Base-by-base conservation (phyloP, 2,329 filamentous ascomycete species). In the Delphinella strobiligena region DNA sequence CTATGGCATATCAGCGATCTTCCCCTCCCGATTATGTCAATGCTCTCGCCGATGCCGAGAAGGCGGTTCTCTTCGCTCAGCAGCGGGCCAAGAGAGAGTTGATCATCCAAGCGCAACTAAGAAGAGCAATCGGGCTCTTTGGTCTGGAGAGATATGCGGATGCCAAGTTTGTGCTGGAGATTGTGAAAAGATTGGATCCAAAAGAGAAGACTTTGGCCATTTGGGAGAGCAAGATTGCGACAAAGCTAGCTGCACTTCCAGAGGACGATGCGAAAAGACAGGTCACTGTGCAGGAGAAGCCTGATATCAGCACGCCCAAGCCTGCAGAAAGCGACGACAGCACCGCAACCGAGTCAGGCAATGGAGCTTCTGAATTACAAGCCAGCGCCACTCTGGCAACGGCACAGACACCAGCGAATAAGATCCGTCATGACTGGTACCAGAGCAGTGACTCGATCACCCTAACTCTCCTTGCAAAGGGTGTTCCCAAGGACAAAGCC, bases 71-170 rank as follows among this genome's bases (percentile, higher is more conserved):
- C 2, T 68, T 73, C 16, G 82, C 86, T 1, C 72, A 91, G 33
- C 69, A 80, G 46, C 80, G 89, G 31, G 82, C 74, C 22, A 82
- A 80, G 51, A 76, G 82, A 37, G 76, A 85, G 47, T 71, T 82
- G 19, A 85, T 95, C 58, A 70, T 78, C 34, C 75, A 85, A n/a
- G 80, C 84, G 2, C 85, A 95, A 53, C 75, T 91, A 52, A 77
- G 88, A 49, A 76, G 89, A 29, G 82, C 76, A 4, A 75, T 93
- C 10, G 73, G 81, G 9, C 68, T 89, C 18, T 82, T 77, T 58
- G 74, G 78, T 36, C 65, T 87, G 31, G 75, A 74, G 24, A 71
- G 75, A 38, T 85, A 78, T 50, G 86, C 80, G 3, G 81, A 95
- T 60, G 80, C 87, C 1, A 72, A 79, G 43, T 73, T 77, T 49